Conservation (phyloP, 2,329 filamentous ascomycete genomes). For the Ophiocordyceps camponoti-floridani region DNA sequence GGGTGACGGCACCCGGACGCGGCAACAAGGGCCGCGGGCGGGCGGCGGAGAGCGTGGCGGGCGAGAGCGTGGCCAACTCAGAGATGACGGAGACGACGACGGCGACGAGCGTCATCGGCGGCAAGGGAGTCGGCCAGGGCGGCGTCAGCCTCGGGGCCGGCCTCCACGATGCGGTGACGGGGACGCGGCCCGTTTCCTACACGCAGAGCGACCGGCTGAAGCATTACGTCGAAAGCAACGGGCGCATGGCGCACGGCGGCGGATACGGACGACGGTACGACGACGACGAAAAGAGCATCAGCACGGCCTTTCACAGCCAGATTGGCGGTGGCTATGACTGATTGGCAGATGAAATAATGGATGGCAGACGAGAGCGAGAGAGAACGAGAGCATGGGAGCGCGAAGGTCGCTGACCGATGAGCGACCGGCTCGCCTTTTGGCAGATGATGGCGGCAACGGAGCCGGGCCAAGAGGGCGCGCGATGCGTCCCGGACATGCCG, state of each 20-base stretch:
- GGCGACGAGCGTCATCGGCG: slow-evolving; percentile 46
- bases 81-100: slow-evolving; percentile 70
- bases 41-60: slow-evolving; percentile 62
- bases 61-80: slow-evolving; percentile 81
- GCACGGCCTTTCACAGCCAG: slow-evolving; percentile 92
- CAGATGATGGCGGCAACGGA: neutral
- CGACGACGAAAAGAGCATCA: slow-evolving; percentile 90
- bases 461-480: neutral
- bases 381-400: neutral
- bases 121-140: slow-evolving; percentile 60
- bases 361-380: neutral
- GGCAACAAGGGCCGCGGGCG: slow-evolving; percentile 50
- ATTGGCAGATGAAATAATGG: slow-evolving; percentile 6
- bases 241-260: slow-evolving; percentile 47
- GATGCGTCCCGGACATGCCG: neutral
- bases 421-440: neutral
- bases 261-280: slow-evolving; percentile 59
- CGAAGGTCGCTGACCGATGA: neutral
- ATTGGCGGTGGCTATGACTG: slow-evolving; percentile 48
- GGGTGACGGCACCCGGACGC: slow-evolving; percentile 41
- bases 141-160: slow-evolving; percentile 74
- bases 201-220: slow-evolving; percentile 64
- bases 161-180: slow-evolving; percentile 58
- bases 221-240: slow-evolving; percentile 79
- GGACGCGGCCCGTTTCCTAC: slow-evolving; percentile 37